Base-by-base conservation (phyloP, 352 stramenopile genomes). In the Pythium sukuiense region DNA sequence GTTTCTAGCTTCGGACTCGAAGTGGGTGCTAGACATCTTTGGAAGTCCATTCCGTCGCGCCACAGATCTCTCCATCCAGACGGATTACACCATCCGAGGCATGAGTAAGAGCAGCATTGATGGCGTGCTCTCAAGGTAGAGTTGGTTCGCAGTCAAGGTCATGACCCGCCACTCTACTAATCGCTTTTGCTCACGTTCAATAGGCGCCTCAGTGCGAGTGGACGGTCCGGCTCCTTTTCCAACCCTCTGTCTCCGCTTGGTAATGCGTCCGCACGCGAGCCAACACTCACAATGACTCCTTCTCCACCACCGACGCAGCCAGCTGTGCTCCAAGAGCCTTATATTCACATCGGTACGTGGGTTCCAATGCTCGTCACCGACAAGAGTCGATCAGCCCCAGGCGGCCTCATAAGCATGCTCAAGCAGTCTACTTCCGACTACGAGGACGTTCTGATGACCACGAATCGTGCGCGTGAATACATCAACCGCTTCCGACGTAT, bases 11-110 rank as follows among this genome's bases (percentile, higher is more conserved):
- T 14, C 68, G 0, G 74, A 85, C 8, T 89, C 82, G 49, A 81
- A 79, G n/a, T 91, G 81, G 81, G 85, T 91, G 26, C 76, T 93
- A 39, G 85, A 90, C 48, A 93, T 93, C 60, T 91, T 93, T 59
- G 76, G 73, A 55, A 71, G 72, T 48, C 70, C 80, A n/a, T 78
- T 90, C 45, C 73, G 76, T 35, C 73, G 76, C 53, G 70, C 73
- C 55, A 82, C 70, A 30, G 76, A 88, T 39, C 66, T 88, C 11
- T 76, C 74, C 16, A 58, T 88, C 30, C 83, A 89, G 48, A 89
- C 77, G 0, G 83, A 91, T 56, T 63, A 77, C 45, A 79, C 72
- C 9, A 86, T 89, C 41, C 75, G 77, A 11, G 75, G 73, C 30
- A 78, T 90, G 46, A 74, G 76, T 20, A 81, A 70, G 52, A 70